Evolutionary conservation across 2,329 filamentous ascomycete genomes (phyloP), one percentile per base, ranked within the genome.

Genomic region (Botrytis elliptica): DNA sequence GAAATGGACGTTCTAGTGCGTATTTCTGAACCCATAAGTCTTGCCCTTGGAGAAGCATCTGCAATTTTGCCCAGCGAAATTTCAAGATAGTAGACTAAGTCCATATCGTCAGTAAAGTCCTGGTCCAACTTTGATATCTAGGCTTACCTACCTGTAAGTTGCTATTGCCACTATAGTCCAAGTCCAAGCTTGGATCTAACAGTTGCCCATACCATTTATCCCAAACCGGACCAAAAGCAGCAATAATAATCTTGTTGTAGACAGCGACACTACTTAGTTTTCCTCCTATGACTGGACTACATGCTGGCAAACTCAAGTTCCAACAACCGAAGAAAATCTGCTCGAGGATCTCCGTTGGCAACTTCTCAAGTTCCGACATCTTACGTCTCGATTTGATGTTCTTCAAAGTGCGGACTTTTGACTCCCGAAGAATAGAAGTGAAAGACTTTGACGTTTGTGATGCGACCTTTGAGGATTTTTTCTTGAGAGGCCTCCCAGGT

Each of bases 271-370:
- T 79, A 72, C 77, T 79, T n/a, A 82, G 55, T 42, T 80, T 81
- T 40, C 74, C 77, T 36, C 75, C 77, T 69, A 82, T 77, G 10
- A 78, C 71, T 25, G 79, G 80, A 71, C 80, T 81, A 25, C 79
- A 73, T 65, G 74, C 75, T 29, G 80, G 78, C 44, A 82, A 73
- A 57, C 76, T 74, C 29, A 79, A 57, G 68, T 81, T 81, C 74
- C 80, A 63, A 52, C 76, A 76, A 62, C 75, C 75, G 22, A 81
- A 73, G 66, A 79, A 81, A 42, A 82, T 77, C 14, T 69, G 75
- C 69, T 80, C 77, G 3, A 82, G 71, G 10, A 82, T 66, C 71
- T 82, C 81, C 0, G 74, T 76, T 4, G 80, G 81, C 10, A 81
- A 75, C 44, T 73, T 79, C 70, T 82, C 81, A 5, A 82, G 74